These are phyloP conservation scores for Quillaja saponaria DNA, from an alignment of 306 rosid species.

Conservation along the genomic window DNA sequence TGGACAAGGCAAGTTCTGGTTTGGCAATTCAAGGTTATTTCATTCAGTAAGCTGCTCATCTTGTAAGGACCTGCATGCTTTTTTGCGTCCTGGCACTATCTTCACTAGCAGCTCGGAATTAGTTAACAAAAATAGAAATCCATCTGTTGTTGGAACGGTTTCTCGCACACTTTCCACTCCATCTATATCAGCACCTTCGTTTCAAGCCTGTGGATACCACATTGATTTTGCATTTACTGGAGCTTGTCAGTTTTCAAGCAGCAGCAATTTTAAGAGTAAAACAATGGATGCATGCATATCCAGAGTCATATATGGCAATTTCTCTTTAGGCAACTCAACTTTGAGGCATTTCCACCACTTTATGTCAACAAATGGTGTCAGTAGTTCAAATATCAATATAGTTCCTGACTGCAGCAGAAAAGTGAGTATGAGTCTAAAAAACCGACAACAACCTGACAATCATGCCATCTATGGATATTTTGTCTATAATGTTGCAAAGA, in stretches of 20 bases:
- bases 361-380: conserved; percentile 27
- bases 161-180: conserved; percentile 73
- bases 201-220: conserved; percentile 71
- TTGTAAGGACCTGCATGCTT: conserved; percentile 38
- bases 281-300: conserved; percentile 67
- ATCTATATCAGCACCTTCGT: conserved; percentile 65
- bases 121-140: conserved; percentile 43
- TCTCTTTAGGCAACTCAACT: conserved; percentile 29
- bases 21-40: conserved; percentile 52
- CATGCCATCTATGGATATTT: conserved; percentile 65
- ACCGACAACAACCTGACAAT: conserved; percentile 51
- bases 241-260: conserved; percentile 36
- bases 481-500: conserved; percentile 54
- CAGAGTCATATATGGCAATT: conserved; percentile 47
- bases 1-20: conserved; percentile 61
- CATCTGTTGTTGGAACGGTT: conserved; percentile 67
- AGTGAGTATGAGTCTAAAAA: conserved; percentile 70
- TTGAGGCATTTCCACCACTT: conserved; percentile 34
- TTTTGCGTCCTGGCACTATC: conserved; percentile 42
- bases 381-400: conserved; percentile 28
- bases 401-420: conserved; percentile 43
- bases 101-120: conserved; percentile 54
- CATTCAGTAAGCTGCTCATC: conserved; percentile 45
- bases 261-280: conserved; percentile 37
- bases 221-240: conserved; percentile 50